Conservation (phyloP, 1,284 basidiomycete species). For the Coniferiporia weirii region DNA sequence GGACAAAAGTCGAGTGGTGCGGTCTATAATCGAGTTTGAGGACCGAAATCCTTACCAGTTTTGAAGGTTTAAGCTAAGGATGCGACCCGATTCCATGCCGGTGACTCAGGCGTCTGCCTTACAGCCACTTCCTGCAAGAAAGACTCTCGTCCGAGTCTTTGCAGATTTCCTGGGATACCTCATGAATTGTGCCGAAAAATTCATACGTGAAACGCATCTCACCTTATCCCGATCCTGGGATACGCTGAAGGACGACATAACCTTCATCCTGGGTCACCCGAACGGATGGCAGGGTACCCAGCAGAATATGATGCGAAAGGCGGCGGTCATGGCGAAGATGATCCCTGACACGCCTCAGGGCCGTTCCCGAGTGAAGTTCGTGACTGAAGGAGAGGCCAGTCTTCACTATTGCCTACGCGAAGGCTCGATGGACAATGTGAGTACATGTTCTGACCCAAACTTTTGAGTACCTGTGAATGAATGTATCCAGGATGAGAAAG, state of each 20-base stretch:
- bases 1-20: conserved; percentile 68
- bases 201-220: conserved; percentile 66
- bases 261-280: conserved; percentile 69
- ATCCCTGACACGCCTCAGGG: conserved; percentile 67
- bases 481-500: conserved; percentile 43
- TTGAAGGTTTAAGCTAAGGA: conserved; percentile 68
- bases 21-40: conserved; percentile 25
- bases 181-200: conserved; percentile 61
- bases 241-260: conserved; percentile 37
- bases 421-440: conserved; percentile 64
- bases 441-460: conserved; percentile 33
- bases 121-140: conserved; percentile 52
- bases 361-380: conserved; percentile 63
- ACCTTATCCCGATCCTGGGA: conserved; percentile 63
- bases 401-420: conserved; percentile 70
- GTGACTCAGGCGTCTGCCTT: conserved; percentile 71
- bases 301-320: conserved; percentile 68
- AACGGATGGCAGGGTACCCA: conserved; percentile 82
- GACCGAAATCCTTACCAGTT: not conserved
- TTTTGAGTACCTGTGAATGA: not conserved
- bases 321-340: conserved; percentile 58
- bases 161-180: conserved; percentile 72
- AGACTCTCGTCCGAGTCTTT: conserved; percentile 65
- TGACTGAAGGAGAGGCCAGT: conserved; percentile 76
- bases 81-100: conserved; percentile 68